phyloP scores from a whole-genome alignment of 768 basidiomycete species.

The Glaciozyma antarctica region DNA sequence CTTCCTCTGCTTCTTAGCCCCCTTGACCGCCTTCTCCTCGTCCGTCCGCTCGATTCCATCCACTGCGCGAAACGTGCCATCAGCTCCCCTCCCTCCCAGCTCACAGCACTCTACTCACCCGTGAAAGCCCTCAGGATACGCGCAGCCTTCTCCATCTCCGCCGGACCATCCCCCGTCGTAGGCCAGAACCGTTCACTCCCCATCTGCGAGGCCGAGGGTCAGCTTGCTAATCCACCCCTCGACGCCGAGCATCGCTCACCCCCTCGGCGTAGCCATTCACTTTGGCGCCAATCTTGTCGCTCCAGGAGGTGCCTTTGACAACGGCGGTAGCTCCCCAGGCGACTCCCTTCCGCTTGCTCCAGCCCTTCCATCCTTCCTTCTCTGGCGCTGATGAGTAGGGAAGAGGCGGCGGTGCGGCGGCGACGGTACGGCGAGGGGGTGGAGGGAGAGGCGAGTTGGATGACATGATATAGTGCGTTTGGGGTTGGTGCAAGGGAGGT shows the following conservation, averaged over 20 bases:
- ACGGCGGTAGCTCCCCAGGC: neutral
- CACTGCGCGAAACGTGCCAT: neutral
- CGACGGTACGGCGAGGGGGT: neutral
- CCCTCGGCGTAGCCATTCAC: conserved; percentile 9
- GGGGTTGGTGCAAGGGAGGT: too few species aligned
- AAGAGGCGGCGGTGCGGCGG: neutral
- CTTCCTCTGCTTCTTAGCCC: conserved; percentile 25
- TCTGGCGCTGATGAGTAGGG: neutral
- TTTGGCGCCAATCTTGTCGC: conserved; percentile 12
- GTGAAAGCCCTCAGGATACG: conserved; percentile 36
- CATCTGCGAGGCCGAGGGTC: neutral
- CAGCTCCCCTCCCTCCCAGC: too few species aligned
- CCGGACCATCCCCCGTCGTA: conserved; percentile 5
- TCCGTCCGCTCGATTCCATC: conserved; percentile 10
- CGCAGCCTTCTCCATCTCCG: conserved; percentile 34
- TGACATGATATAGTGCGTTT: too few species aligned
- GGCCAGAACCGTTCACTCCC: conserved; percentile 28
- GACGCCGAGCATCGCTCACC: neutral
- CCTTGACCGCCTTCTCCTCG: conserved; percentile 4
- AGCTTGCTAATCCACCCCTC: neutral
- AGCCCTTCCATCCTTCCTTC: neutral
- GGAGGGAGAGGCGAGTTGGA: neutral
- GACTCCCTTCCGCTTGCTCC: neutral
- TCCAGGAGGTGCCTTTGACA: conserved; percentile 14
- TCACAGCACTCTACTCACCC: neutral